A percentile compares a stretch with the other conserved stretches of the same genome.
phyloP scores from a whole-genome alignment of 192 early-diverging fungal species.

The Jimgerdemannia lactiflua region DNA sequence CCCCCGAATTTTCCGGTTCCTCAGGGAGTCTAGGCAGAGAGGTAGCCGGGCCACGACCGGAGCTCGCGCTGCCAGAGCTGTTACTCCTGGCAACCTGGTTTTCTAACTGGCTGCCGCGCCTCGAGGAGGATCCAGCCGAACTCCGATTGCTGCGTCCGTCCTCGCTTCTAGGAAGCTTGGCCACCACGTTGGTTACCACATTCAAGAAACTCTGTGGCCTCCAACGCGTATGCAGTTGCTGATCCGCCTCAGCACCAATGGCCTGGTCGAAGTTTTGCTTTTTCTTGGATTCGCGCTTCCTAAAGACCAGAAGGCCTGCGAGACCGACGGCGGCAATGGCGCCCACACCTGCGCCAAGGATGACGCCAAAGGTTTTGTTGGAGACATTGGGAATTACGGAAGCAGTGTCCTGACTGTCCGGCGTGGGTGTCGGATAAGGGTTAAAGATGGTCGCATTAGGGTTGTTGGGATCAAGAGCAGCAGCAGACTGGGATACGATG shows the following conservation, averaged over 20 bases:
- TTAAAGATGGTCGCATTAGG: neutral
- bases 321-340: constrained; percentile 29
- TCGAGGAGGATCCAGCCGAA: neutral
- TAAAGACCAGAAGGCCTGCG: constrained; percentile 21
- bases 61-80: neutral
- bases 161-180: constrained; percentile 21
- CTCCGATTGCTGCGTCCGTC: neutral
- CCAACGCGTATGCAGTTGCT: constrained; percentile 19
- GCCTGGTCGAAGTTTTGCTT: constrained; percentile 6
- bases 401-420: neutral
- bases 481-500: too few species aligned
- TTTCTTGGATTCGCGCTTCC: constrained; percentile 4
- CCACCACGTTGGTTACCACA: constrained; percentile 18
- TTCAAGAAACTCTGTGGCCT: constrained; percentile 32
- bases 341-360: constrained; percentile 25
- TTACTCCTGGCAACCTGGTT: neutral
- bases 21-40: neutral
- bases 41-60: neutral
- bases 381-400: constrained; percentile 7
- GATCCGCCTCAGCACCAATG: constrained; percentile 4
- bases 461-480: neutral
- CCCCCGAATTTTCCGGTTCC: neutral
- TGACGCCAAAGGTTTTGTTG: constrained; percentile 23
- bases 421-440: neutral
- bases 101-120: neutral